These are phyloP conservation scores for Saturnispora gosingensis DNA, from an alignment of 805 yeast genomes.

Conservation along the genomic window DNA sequence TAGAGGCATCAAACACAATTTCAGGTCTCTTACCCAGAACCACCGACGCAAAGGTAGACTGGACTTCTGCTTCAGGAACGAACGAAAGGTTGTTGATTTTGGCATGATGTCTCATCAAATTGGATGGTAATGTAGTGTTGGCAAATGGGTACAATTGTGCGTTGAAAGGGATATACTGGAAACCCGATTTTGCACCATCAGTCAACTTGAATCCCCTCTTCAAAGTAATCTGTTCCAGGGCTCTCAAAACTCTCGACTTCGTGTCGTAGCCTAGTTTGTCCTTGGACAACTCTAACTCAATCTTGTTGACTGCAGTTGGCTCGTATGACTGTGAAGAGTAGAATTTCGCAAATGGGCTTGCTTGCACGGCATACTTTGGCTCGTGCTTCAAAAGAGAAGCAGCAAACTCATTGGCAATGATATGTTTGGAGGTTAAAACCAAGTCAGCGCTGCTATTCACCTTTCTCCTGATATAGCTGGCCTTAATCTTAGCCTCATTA, in stretches of 20 bases:
- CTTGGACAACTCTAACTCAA: conserved; percentile 21
- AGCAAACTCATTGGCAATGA: conserved; percentile 2
- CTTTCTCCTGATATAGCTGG: conserved; percentile 13
- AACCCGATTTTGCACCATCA: conserved; percentile 10
- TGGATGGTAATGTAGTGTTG: conserved; percentile 17
- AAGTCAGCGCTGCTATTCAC: not conserved
- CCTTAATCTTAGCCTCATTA: conserved; percentile 6
- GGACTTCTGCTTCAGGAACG: conserved; percentile 16
- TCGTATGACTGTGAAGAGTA: not conserved
- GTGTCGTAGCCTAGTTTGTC: conserved; percentile 21
- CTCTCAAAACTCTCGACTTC: conserved; percentile 23
- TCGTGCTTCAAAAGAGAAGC: conserved; percentile 7
- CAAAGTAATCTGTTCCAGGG: conserved; percentile 18
- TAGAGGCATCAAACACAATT: conserved; percentile 14
- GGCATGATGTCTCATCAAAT: conserved; percentile 13
- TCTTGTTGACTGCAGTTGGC: conserved; percentile 1
- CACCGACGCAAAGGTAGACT: conserved; percentile 17
- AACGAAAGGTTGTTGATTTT: conserved; percentile 10
- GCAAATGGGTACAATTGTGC: conserved; percentile 20
- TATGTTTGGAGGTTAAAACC: conserved; percentile 1
- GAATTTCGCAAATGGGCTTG: conserved; percentile 3
- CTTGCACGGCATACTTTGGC: not conserved
- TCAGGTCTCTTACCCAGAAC: conserved; percentile 24
- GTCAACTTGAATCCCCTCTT: conserved; percentile 19
- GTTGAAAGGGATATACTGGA: conserved; percentile 15